A percentile compares a stretch with the other conserved stretches of the same genome.
These are phyloP conservation scores for Boletus bicolor DNA, from an alignment of 768 basidiomycete species.

Conservation along the genomic window DNA sequence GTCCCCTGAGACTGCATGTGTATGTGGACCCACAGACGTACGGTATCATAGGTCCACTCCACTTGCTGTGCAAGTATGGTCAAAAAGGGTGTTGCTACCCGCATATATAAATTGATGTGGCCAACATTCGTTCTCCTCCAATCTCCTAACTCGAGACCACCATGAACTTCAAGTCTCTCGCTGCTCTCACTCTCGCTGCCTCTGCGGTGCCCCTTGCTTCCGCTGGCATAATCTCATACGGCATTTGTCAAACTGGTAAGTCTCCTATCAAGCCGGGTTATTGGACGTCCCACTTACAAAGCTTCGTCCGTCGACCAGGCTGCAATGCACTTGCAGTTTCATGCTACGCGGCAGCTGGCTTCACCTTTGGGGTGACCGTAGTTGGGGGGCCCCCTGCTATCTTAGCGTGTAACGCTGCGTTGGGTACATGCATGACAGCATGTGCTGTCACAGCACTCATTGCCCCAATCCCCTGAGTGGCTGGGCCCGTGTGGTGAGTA, in stretches of 20 bases:
- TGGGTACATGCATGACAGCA: constrained; percentile 26
- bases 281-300: neutral
- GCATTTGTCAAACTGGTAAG: constrained; percentile 23
- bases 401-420: constrained; percentile 19
- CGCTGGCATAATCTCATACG: constrained; percentile 24
- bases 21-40: neutral
- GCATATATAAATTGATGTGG: constrained; percentile 2
- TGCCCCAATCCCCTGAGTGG: constrained; percentile 24
- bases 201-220: constrained; percentile 6
- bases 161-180: constrained; percentile 28
- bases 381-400: constrained; percentile 20
- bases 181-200: constrained; percentile 17
- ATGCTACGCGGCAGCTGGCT: constrained; percentile 26
- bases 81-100: neutral
- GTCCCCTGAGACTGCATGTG: too few species aligned
- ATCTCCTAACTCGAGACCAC: neutral
- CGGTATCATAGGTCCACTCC: neutral
- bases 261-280: too few species aligned
- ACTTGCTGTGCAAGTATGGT: constrained; percentile 3
- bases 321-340: constrained; percentile 22
- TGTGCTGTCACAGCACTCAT: constrained; percentile 21
- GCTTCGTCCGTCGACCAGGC: constrained; percentile 5
- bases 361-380: constrained; percentile 23
- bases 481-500: neutral
- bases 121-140: neutral